These are phyloP conservation scores for Aspergillus spinulosporus DNA, from an alignment of 2,329 filamentous ascomycete species.

Conservation along the genomic window DNA sequence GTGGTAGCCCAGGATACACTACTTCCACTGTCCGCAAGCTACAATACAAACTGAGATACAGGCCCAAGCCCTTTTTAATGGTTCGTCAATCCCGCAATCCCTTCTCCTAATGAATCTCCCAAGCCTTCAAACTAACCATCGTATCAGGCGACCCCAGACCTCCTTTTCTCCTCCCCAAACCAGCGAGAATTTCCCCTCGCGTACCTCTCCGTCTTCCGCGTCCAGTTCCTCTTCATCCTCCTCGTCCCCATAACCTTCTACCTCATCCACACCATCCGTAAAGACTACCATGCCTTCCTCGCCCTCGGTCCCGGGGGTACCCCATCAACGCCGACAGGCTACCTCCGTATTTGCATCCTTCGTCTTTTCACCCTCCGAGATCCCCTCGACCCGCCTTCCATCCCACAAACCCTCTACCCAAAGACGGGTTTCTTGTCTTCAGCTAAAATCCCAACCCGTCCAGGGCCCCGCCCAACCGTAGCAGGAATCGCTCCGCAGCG, in stretches of 20 bases:
- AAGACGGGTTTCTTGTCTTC: constrained; percentile 58
- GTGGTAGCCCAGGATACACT: neutral
- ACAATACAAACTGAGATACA: neutral
- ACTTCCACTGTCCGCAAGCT: no score
- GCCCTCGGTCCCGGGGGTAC: constrained; percentile 78
- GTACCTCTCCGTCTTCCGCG: constrained; percentile 5
- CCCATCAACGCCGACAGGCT: constrained; percentile 70
- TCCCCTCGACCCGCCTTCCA: constrained; percentile 61
- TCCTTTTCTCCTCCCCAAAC: constrained; percentile 5
- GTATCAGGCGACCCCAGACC: neutral
- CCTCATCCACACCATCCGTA: constrained; percentile 61
- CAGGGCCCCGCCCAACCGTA: constrained; percentile 65
- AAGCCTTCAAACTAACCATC: neutral
- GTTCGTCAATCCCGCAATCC: neutral
- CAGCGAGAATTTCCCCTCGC: neutral
- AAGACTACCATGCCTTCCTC: constrained; percentile 68
- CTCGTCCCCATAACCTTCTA: constrained; percentile 51
- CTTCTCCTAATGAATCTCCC: neutral
- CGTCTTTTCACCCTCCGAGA: constrained; percentile 70
- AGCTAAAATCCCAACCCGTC: constrained; percentile 58
- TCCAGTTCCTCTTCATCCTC: constrained; percentile 14
- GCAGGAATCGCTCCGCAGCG: constrained; percentile 79
- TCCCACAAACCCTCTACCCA: constrained; percentile 55
- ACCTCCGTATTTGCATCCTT: constrained; percentile 71
- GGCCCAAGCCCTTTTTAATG: neutral